phyloP scores from a whole-genome alignment of 148 eudicot genomes.

The Silene uniflora region DNA sequence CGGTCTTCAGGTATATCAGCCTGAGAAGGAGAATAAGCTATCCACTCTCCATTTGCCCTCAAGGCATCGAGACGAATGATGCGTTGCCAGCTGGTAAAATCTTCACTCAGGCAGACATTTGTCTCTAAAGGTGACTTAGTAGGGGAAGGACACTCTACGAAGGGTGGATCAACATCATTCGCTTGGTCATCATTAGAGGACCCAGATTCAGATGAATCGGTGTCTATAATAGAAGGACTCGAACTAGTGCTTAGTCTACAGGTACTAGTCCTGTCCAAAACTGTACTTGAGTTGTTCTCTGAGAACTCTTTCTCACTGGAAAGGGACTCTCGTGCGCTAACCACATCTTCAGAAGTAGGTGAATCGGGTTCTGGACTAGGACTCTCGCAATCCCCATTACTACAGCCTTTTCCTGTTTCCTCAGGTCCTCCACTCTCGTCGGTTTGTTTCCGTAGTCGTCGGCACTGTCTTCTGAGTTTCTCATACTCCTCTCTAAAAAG shows the following conservation, averaged over 20 bases:
- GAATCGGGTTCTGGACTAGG: constrained; percentile 40
- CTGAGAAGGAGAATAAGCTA: constrained; percentile 51
- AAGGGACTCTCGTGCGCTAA: constrained; percentile 77
- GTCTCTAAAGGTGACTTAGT: constrained; percentile 33
- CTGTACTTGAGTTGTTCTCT: constrained; percentile 29
- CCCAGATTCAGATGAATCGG: constrained; percentile 73
- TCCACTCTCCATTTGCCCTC: constrained; percentile 90
- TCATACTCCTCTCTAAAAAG: constrained; percentile 79
- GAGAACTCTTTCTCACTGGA: constrained; percentile 69
- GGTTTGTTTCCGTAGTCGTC: constrained; percentile 47
- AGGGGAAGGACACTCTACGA: constrained; percentile 47
- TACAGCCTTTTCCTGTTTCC: constrained; percentile 35
- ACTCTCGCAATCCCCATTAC: constrained; percentile 34
- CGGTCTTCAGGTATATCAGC: constrained; percentile 59
- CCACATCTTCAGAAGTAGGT: constrained; percentile 70
- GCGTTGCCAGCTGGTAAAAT: constrained; percentile 88
- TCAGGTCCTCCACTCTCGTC: constrained; percentile 27
- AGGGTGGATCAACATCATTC: constrained; percentile 27
- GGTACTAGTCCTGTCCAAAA: constrained; percentile 38
- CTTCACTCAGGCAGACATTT: constrained; percentile 44
- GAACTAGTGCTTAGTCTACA: constrained; percentile 39
- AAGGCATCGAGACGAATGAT: constrained; percentile 91
- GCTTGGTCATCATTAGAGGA: constrained; percentile 70
- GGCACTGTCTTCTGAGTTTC: constrained; percentile 70
- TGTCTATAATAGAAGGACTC: constrained; percentile 36